These are phyloP conservation scores for Trichoderma hamatum DNA, from an alignment of 2,329 filamentous ascomycete genomes.

Conservation along the genomic window DNA sequence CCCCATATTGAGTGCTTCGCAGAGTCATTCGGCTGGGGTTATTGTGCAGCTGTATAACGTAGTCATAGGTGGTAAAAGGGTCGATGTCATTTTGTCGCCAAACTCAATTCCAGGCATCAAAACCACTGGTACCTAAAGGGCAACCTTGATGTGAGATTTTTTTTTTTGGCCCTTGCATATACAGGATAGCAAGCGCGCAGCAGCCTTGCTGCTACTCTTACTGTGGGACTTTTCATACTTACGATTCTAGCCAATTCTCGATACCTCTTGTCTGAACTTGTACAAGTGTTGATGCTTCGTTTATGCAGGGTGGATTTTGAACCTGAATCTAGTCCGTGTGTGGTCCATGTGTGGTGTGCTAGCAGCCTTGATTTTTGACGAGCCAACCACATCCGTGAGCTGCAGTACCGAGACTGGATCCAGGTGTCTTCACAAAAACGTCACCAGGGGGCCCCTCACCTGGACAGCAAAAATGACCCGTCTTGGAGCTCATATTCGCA, in stretches of 20 bases:
- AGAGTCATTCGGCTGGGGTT: not conserved
- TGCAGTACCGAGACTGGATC: not conserved
- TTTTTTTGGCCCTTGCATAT: not conserved
- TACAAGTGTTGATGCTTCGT: not conserved
- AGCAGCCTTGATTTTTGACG: not conserved
- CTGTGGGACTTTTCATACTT: not conserved
- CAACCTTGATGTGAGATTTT: not conserved
- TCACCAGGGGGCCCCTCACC: constrained; percentile 25
- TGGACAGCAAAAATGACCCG: constrained; percentile 15
- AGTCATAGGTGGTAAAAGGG: not conserved
- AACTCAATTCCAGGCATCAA: not conserved
- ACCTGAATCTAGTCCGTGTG: not conserved
- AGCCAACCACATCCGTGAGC: not conserved
- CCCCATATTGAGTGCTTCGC: not conserved
- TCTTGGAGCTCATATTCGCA: not conserved
- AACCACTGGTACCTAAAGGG: not conserved
- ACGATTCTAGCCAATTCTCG: not conserved
- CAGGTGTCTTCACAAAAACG: constrained; percentile 3
- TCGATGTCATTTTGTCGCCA: not conserved
- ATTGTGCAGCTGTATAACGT: not conserved
- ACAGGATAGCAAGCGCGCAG: not conserved
- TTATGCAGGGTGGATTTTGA: constrained; percentile 1
- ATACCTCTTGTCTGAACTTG: not conserved
- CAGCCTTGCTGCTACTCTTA: not conserved
- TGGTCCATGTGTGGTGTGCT: not conserved